phyloP scores from a whole-genome alignment of 495 filamentous ascomycete species.

The Podospora bellae-mahoneyi region DNA sequence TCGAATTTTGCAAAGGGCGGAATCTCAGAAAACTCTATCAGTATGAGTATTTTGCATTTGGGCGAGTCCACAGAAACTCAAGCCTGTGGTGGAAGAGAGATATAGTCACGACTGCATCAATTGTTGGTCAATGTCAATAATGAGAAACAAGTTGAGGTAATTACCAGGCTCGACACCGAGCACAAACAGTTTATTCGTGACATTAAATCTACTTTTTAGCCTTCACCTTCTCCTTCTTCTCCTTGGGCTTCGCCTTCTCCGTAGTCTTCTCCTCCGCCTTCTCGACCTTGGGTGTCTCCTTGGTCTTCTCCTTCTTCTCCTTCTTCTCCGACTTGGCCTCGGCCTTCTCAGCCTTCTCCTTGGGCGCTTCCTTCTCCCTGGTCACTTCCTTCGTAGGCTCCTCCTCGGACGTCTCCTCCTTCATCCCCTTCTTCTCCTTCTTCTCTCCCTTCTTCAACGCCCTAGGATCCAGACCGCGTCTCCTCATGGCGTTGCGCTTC shows the following conservation, averaged over 20 bases:
- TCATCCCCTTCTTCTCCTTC: constrained; percentile 21
- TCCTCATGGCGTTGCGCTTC: constrained; percentile 56
- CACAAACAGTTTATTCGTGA: constrained; percentile 11
- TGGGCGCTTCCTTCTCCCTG: constrained; percentile 12
- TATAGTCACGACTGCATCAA: not conserved
- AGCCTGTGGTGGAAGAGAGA: not conserved
- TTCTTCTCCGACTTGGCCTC: constrained; percentile 22
- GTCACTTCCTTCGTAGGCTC: constrained; percentile 5
- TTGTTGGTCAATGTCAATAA: not conserved
- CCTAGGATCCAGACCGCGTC: constrained; percentile 52
- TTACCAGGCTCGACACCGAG: not conserved
- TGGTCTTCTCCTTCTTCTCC: constrained; percentile 16
- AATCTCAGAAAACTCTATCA: too few species aligned
- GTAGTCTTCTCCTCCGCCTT: constrained; percentile 11
- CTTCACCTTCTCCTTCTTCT: constrained; percentile 25
- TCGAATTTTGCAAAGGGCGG: too few species aligned
- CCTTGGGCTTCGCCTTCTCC: constrained; percentile 25
- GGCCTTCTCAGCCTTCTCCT: constrained; percentile 22
- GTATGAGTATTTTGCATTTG: too few species aligned
- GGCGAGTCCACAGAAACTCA: too few species aligned
- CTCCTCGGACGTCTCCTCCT: constrained; percentile 29
- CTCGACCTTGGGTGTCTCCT: constrained; percentile 10
- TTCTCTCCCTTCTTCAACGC: constrained; percentile 36
- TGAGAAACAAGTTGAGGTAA: not conserved
- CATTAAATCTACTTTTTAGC: constrained; percentile 18